Conservation (phyloP, 2,329 filamentous ascomycete species). For the Leptographium lundbergii region DNA sequence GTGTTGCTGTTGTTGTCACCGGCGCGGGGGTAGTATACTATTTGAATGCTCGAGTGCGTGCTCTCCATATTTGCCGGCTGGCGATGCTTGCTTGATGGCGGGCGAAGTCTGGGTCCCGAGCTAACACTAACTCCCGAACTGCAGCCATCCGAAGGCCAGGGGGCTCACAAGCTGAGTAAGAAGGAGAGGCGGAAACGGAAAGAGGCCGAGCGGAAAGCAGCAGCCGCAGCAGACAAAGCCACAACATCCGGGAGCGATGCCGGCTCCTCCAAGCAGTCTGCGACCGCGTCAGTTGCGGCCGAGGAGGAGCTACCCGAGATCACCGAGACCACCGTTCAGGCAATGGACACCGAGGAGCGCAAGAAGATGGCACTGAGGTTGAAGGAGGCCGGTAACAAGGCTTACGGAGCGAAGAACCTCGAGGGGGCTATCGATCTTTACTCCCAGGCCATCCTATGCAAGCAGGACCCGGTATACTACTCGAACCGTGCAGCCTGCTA, state of each 20-base stretch:
- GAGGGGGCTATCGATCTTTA: conserved; percentile 89
- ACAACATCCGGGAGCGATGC: conserved; percentile 17
- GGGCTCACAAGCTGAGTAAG: conserved; percentile 63
- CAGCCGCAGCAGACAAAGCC: conserved; percentile 41
- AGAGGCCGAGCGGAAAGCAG: conserved; percentile 49
- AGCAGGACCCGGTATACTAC: conserved; percentile 95
- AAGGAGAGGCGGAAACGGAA: conserved; percentile 84
- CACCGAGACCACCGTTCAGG: conserved; percentile 41
- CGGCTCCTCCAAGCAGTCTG: conserved; percentile 24
- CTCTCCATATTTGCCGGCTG: conserved; percentile 1
- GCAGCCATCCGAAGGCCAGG: background rate
- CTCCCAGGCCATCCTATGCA: conserved; percentile 91
- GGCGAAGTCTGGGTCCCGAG: background rate
- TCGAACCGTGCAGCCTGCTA: conserved; percentile 97
- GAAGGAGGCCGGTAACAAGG: conserved; percentile 92
- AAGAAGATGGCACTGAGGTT: conserved; percentile 82
- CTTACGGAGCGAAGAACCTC: conserved; percentile 90
- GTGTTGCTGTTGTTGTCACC: conserved; percentile 82
- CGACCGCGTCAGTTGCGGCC: conserved; percentile 28
- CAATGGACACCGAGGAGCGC: conserved; percentile 50
- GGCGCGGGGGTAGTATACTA: conserved; percentile 92
- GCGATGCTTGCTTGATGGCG: background rate
- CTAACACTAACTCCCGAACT: background rate
- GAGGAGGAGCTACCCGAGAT: conserved; percentile 57
- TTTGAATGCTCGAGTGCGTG: conserved; percentile 47